Evolutionary conservation across 345 rosid genomes (phyloP), one percentile per base, ranked within the genome.

Genomic region (Hypericum androsaemum): DNA sequence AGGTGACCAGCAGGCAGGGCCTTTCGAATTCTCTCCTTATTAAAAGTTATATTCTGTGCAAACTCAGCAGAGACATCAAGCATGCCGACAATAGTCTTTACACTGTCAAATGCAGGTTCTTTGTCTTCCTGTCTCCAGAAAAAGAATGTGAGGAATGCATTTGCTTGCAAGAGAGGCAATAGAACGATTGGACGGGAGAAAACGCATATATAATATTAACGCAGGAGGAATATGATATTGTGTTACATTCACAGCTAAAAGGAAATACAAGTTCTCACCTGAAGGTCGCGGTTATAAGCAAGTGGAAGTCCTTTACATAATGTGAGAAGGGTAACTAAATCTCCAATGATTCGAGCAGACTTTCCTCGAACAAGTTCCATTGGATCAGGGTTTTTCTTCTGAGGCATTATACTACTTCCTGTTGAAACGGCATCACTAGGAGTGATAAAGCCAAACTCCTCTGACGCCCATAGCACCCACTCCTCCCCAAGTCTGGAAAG

Each of bases 331-430:
- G 97, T 83, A 54, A 85, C 86, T 41, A 88, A 69, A 71, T 80
- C 83, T 13, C 95, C 97, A 10, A 92, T 73, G 51, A 80, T 86
- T 67, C 94, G 66, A 16, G 89, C 95, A 65, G 97, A 85, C 71
- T 92, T 92, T 35, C 97, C 97, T 43, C 94, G 79, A 47, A 88
- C 94, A 63, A 92, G 98, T 61, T 88, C 98, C 97, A 88, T 88
- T 12, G 95, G 98, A 68, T 92, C 97, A 42, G 97, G 97, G 71
- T 88, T 92, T 72, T 92, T 88, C 87, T 92, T 92, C 69, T 88
- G 98, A 52, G 98, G 97, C 98, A 92, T 92, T 71, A 92, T 92
- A 68, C 97, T 92, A 48, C 98, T 88, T 64, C 98, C 95, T 1
- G 97, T 83, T 37, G 97, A 92, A 53, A 88, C 94, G 6, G 88